A percentile compares a stretch with the other conserved stretches of the same genome.
phyloP scores from a whole-genome alignment of 2,329 filamentous ascomycete species.

The Colletotrichum phormii region DNA sequence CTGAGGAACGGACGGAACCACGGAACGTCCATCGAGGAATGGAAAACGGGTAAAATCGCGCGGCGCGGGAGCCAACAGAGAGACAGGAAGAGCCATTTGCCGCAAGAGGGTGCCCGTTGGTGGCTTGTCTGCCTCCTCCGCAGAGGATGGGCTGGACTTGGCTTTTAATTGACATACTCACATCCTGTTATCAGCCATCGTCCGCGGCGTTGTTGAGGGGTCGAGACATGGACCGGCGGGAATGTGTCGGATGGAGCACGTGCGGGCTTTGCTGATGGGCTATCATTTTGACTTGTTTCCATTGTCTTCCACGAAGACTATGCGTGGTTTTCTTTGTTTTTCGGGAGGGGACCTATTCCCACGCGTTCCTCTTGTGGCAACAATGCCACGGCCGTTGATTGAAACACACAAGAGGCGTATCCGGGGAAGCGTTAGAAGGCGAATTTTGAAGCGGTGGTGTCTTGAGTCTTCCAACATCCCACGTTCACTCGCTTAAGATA shows the following conservation, averaged over 20 bases:
- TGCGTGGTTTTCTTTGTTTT: neutral
- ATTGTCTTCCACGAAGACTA: constrained; percentile 12
- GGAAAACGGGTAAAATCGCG: neutral
- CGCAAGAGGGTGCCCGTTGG: neutral
- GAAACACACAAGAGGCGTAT: neutral
- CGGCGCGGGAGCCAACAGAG: neutral
- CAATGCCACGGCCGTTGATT: neutral
- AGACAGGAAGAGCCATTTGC: neutral
- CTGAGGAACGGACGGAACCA: neutral
- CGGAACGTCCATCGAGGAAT: constrained; percentile 3
- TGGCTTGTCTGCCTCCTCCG: constrained; percentile 10
- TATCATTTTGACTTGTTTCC: constrained; percentile 14
- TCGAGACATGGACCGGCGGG: constrained; percentile 16
- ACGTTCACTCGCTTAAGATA: neutral
- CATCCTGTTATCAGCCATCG: neutral
- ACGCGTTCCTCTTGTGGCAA: neutral
- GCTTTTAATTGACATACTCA: neutral
- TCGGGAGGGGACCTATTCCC: neutral
- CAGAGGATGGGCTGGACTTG: neutral
- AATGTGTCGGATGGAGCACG: constrained; percentile 33
- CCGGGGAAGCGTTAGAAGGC: neutral
- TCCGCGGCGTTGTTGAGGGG: neutral
- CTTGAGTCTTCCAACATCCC: neutral
- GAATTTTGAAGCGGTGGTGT: neutral
- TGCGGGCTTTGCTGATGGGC: neutral